Percentiles rank a stretch among this genome's conserved stretches.
Conservation (phyloP, 2,329 filamentous ascomycete species). For the Paecilomyces sp. region DNA sequence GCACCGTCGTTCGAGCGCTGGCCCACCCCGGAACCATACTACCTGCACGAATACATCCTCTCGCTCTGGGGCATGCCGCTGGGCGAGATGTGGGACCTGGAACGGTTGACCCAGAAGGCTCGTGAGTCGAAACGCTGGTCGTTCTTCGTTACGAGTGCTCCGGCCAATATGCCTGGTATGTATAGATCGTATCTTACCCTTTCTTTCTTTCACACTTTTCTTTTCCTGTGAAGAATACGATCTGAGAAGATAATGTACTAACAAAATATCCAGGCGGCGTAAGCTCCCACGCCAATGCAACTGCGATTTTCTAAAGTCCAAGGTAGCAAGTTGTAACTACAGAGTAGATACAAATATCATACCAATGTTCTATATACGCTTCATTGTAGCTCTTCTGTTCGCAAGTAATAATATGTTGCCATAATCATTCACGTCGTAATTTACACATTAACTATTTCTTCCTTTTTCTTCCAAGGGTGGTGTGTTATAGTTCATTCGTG, state of each 20-base stretch:
- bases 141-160: slow-evolving; percentile 38
- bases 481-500: too few species aligned
- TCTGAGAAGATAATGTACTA: too few species aligned
- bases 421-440: too few species aligned
- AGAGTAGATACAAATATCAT: neutral
- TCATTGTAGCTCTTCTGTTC: neutral
- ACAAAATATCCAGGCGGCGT: neutral
- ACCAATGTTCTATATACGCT: neutral
- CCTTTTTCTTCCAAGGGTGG: too few species aligned
- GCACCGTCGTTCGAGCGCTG: slow-evolving; percentile 57
- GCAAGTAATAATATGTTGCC: too few species aligned
- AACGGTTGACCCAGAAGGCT: slow-evolving; percentile 27
- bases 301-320: slow-evolving; percentile 20
- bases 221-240: too few species aligned
- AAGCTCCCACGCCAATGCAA: slow-evolving; percentile 10
- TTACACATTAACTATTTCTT: too few species aligned
- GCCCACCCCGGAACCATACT: slow-evolving; percentile 38
- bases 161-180: slow-evolving; percentile 34
- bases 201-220: too few species aligned
- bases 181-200: too few species aligned
- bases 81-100: slow-evolving; percentile 41
- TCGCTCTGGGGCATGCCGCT: slow-evolving; percentile 39
- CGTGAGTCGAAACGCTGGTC: slow-evolving; percentile 28
- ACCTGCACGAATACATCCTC: slow-evolving; percentile 35
- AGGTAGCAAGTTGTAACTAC: too few species aligned